Conservation (phyloP, 139 green algal species). For the Chlorella sp. region DNA sequence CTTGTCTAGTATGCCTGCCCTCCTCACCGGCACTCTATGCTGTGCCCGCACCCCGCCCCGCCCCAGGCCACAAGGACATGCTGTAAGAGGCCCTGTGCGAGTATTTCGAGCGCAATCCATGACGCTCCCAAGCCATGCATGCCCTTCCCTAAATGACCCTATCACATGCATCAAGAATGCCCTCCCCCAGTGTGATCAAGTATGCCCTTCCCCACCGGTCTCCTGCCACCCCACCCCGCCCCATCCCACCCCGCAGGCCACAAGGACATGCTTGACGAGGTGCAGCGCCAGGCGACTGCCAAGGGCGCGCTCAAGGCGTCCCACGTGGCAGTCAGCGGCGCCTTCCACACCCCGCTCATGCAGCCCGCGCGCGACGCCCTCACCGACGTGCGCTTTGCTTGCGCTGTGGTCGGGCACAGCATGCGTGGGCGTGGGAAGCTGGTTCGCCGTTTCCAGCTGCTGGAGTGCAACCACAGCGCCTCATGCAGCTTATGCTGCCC, state of each 20-base stretch:
- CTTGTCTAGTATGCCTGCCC: too few relatives aligned
- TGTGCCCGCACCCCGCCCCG: too few relatives aligned
- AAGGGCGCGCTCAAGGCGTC: slow-evolving; percentile 85
- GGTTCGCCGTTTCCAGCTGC: too few relatives aligned
- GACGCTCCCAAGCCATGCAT: not conserved
- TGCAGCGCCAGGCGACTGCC: slow-evolving; percentile 60
- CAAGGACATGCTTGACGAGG: slow-evolving; percentile 69
- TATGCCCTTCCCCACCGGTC: too few relatives aligned
- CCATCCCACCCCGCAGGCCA: slow-evolving; percentile 61
- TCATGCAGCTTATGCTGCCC: too few relatives aligned
- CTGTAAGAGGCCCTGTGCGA: too few relatives aligned
- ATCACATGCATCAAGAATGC: too few relatives aligned
- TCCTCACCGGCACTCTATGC: too few relatives aligned
- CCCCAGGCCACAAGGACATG: too few relatives aligned
- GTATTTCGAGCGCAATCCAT: too few relatives aligned
- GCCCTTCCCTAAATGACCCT: not conserved
- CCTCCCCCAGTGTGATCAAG: too few relatives aligned
- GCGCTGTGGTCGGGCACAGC: not conserved
- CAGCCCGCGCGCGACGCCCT: slow-evolving; percentile 72
- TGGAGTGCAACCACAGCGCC: too few relatives aligned
- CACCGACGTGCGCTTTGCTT: slow-evolving; percentile 50
- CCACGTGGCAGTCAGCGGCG: slow-evolving; percentile 82
- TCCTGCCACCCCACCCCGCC: not conserved
- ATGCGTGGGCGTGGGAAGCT: not conserved
- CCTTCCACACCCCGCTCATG: slow-evolving; percentile 95